These are phyloP conservation scores for Lolium perenne DNA, from an alignment of 176 grass and related monocot species.

Conservation along the genomic window DNA sequence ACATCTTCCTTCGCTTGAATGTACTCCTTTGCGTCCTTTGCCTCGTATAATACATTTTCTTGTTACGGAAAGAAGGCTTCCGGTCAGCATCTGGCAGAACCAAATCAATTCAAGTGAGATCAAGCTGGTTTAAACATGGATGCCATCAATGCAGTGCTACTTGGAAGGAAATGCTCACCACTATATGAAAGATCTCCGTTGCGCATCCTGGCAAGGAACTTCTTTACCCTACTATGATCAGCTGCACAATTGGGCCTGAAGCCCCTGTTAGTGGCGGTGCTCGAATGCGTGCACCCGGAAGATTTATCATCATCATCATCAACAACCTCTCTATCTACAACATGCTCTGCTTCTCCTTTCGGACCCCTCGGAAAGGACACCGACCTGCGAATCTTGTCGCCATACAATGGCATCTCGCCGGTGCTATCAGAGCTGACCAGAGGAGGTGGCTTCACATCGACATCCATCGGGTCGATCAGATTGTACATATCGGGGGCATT, in stretches of 20 bases:
- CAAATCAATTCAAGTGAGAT: slow-evolving; percentile 54
- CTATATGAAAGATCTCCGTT: slow-evolving; percentile 63
- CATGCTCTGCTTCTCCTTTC: slow-evolving; percentile 47
- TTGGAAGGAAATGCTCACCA: slow-evolving; percentile 50
- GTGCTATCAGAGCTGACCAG: slow-evolving; percentile 93
- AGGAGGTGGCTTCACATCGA: slow-evolving; percentile 68
- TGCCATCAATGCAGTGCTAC: slow-evolving; percentile 26
- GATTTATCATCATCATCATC: slow-evolving; percentile 80
- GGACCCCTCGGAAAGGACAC: slow-evolving; percentile 54
- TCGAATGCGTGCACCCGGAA: slow-evolving; percentile 85
- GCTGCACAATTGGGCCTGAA: slow-evolving; percentile 64
- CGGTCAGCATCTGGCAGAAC: slow-evolving; percentile 67
- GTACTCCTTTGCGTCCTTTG: slow-evolving; percentile 85
- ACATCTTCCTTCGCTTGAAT: slow-evolving; percentile 88
- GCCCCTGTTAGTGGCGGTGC: slow-evolving; percentile 59
- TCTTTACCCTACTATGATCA: slow-evolving; percentile 70
- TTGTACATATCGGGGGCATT: slow-evolving; percentile 59
- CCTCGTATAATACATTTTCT: slow-evolving; percentile 81
- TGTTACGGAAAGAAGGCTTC: slow-evolving; percentile 68
- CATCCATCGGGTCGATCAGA: slow-evolving; percentile 62
- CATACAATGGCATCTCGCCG: slow-evolving; percentile 65
- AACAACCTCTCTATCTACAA: slow-evolving; percentile 68
- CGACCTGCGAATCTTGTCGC: slow-evolving; percentile 42
- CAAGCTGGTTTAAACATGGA: slow-evolving; percentile 33
- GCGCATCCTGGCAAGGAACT: slow-evolving; percentile 56